Conservation (phyloP, 805 yeast genomes). For the Ogataea pilisensis region DNA sequence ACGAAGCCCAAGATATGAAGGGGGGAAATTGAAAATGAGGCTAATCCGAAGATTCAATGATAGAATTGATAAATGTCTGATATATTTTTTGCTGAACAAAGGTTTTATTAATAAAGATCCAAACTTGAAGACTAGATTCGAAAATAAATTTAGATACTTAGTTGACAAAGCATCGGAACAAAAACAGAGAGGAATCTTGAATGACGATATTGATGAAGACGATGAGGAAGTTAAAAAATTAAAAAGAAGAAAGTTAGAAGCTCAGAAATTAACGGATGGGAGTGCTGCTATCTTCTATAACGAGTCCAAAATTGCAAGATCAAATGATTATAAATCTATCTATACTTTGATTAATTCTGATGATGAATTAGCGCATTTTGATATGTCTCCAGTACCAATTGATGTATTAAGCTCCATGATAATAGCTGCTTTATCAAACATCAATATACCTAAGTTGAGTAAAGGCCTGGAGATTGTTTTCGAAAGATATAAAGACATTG, state of each 20-base stretch:
- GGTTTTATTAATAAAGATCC: slow-evolving; percentile 31
- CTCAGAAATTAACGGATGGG: slow-evolving; percentile 19
- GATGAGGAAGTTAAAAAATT: slow-evolving; percentile 21
- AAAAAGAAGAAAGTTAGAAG: slow-evolving; percentile 21
- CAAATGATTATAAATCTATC: slow-evolving; percentile 53
- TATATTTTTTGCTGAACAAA: slow-evolving; percentile 30
- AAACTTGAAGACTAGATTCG: slow-evolving; percentile 28
- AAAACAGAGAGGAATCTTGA: slow-evolving; percentile 30
- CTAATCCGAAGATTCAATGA: slow-evolving; percentile 34
- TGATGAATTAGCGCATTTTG: slow-evolving; percentile 60
- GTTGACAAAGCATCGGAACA: slow-evolving; percentile 26
- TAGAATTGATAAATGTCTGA: slow-evolving; percentile 30
- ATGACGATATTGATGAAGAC: slow-evolving; percentile 46
- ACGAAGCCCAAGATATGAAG: slow-evolving; percentile 45
- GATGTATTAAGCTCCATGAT: slow-evolving; percentile 63
- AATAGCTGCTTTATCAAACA: slow-evolving; percentile 56
- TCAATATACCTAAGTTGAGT: slow-evolving; percentile 48
- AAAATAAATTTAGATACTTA: slow-evolving; percentile 30
- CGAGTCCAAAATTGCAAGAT: slow-evolving; percentile 32
- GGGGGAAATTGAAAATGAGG: slow-evolving; percentile 26
- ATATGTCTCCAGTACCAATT: slow-evolving; percentile 63
- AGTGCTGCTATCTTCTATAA: slow-evolving; percentile 23
- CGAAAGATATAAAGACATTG: slow-evolving; percentile 45
- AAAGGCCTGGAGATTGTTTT: slow-evolving; percentile 68
- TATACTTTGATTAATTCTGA: slow-evolving; percentile 61